Percentiles rank a stretch among this genome's conserved stretches.
These are phyloP conservation scores for Sambucus nigra DNA, from an alignment of 129 eudicot species.

Conservation along the genomic window DNA sequence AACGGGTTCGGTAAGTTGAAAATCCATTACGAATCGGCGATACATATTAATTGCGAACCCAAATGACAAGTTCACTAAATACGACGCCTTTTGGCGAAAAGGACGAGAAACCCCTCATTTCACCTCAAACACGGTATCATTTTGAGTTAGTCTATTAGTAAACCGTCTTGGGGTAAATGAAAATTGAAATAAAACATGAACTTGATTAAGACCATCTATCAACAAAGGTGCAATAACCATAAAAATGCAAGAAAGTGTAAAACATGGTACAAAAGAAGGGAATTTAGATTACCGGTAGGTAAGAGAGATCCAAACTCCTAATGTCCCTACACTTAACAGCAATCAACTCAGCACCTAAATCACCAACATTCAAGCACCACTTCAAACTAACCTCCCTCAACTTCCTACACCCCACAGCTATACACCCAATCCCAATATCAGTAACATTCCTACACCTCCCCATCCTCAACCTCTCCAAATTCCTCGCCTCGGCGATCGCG, in stretches of 20 bases:
- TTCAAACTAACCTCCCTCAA: conserved; percentile 62
- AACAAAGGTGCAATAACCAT: too few relatives aligned
- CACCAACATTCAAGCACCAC: conserved; percentile 95
- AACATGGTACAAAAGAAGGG: conserved; percentile 1
- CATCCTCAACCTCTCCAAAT: conserved; percentile 66
- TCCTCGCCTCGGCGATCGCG: conserved; percentile 58
- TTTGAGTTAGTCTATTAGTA: too few relatives aligned
- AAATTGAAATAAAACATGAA: too few relatives aligned
- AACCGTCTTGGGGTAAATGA: too few relatives aligned
- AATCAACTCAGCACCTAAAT: conserved; percentile 88
- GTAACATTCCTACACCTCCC: conserved; percentile 69
- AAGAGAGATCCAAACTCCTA: conserved; percentile 81
- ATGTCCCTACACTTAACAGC: conserved; percentile 87
- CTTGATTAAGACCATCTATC: too few relatives aligned
- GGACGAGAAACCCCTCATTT: too few relatives aligned
- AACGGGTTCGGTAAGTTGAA: neutral
- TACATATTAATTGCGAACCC: too few relatives aligned
- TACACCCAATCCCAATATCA: conserved; percentile 94
- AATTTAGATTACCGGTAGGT: conserved; percentile 61
- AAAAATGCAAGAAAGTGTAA: too few relatives aligned
- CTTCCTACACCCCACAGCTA: conserved; percentile 89
- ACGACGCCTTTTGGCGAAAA: too few relatives aligned
- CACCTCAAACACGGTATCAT: too few relatives aligned
- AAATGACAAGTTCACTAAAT: too few relatives aligned
- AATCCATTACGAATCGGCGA: too few relatives aligned